These are phyloP conservation scores for Ensete glaucum DNA, from an alignment of 176 grass and related monocot genomes.

Conservation along the genomic window DNA sequence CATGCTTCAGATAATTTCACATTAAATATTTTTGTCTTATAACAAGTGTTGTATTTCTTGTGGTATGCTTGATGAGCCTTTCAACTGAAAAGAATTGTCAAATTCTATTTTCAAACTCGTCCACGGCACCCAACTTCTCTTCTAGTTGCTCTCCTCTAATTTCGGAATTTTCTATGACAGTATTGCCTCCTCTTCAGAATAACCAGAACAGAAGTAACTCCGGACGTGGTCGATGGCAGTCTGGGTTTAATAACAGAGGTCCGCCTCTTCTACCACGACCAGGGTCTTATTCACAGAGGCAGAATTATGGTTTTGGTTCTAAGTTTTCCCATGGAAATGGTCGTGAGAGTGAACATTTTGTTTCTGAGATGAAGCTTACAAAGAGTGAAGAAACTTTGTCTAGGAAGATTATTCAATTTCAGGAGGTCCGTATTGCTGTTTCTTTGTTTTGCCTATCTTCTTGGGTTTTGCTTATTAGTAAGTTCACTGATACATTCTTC, in stretches of 20 bases:
- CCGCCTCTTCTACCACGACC: conserved; percentile 79
- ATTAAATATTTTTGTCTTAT: neutral
- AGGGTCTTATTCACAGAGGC: conserved; percentile 56
- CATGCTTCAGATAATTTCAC: neutral
- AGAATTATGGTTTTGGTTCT: conserved; percentile 50
- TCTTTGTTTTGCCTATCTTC: conserved; percentile 1
- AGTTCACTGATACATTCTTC: neutral
- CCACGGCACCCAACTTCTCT: neutral
- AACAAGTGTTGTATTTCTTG: neutral
- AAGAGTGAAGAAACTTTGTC: conserved; percentile 98
- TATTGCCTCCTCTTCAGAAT: conserved; percentile 56
- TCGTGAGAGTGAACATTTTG: conserved; percentile 71
- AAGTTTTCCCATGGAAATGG: conserved; percentile 71
- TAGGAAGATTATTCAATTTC: conserved; percentile 82
- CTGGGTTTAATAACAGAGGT: conserved; percentile 52
- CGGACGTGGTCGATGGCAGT: conserved; percentile 35
- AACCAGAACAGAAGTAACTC: conserved; percentile 73
- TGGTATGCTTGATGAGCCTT: neutral
- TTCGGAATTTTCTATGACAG: conserved; percentile 27
- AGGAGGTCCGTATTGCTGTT: conserved; percentile 49
- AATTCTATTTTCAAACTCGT: neutral
- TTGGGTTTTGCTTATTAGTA: neutral
- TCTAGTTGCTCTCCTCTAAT: neutral
- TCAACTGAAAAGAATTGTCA: neutral
- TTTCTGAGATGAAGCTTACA: conserved; percentile 97